Percentiles rank a stretch among this genome's conserved stretches.
Conservation (phyloP, 2,329 filamentous ascomycete genomes). For the Curvularia sp. region DNA sequence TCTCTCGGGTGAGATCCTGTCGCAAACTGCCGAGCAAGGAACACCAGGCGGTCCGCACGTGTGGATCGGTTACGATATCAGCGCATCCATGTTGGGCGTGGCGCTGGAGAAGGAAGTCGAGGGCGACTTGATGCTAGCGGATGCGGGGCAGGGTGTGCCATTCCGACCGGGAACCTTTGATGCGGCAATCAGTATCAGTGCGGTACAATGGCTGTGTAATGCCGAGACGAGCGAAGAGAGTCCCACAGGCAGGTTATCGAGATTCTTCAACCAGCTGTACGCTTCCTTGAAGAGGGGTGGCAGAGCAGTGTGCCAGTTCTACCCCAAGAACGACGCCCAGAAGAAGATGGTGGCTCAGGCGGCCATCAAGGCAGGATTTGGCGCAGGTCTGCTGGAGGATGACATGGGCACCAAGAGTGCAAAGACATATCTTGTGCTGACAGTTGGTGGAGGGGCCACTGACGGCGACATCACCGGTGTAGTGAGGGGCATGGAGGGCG, state of each 20-base stretch:
- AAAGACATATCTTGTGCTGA: conserved; percentile 95
- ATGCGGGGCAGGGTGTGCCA: conserved; percentile 94
- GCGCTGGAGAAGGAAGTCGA: conserved; percentile 91
- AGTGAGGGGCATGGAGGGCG: conserved; percentile 85
- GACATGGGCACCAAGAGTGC: conserved; percentile 95
- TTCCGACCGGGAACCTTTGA: conserved; percentile 94
- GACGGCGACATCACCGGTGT: conserved; percentile 84
- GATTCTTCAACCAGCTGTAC: conserved; percentile 95
- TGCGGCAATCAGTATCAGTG: conserved; percentile 91
- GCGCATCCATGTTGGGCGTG: conserved; percentile 93
- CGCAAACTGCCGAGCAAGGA: conserved; percentile 70
- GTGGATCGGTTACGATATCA: conserved; percentile 98
- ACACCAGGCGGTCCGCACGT: conserved; percentile 78
- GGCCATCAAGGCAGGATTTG: conserved; percentile 92
- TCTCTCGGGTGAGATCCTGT: conserved; percentile 91
- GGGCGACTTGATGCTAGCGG: conserved; percentile 90
- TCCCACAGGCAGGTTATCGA: conserved; percentile 75
- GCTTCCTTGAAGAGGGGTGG: conserved; percentile 82
- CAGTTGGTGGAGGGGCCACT: conserved; percentile 75
- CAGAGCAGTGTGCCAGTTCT: conserved; percentile 94
- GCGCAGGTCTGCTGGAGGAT: conserved; percentile 92
- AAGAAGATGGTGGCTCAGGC: conserved; percentile 90
- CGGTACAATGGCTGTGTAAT: conserved; percentile 99
- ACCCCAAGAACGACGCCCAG: conserved; percentile 93
- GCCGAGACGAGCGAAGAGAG: conserved; percentile 87